Conservation (phyloP, 495 filamentous ascomycete species). For the Hamigera avellanea region DNA sequence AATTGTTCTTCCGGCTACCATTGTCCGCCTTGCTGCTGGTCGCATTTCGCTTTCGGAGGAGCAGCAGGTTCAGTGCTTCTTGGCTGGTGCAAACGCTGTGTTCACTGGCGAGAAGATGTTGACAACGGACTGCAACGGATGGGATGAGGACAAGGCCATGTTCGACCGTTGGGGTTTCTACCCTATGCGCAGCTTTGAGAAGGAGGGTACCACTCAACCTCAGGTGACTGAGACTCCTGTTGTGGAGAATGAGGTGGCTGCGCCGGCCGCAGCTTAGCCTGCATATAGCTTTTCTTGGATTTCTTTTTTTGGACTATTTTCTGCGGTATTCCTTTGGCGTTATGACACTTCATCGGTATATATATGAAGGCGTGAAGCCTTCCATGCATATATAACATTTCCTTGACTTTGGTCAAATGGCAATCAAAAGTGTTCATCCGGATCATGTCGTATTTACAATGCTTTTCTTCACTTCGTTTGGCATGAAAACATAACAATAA, state of each 20-base stretch:
- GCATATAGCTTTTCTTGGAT: not conserved
- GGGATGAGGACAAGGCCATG: conserved; percentile 73
- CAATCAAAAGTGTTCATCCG: too few relatives aligned
- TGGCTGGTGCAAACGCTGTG: conserved; percentile 76
- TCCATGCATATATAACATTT: too few relatives aligned
- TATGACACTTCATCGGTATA: too few relatives aligned
- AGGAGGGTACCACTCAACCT: conserved; percentile 1
- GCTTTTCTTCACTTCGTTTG: too few relatives aligned
- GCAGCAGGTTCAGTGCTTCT: conserved; percentile 73
- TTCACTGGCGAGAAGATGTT: conserved; percentile 91
- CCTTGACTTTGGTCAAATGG: too few relatives aligned
- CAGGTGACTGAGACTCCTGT: too few relatives aligned
- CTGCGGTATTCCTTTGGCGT: too few relatives aligned
- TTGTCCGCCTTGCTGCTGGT: conserved; percentile 72
- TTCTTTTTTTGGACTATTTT: too few relatives aligned
- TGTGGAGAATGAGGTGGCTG: conserved; percentile 4
- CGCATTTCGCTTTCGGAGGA: conserved; percentile 67
- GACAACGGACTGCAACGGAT: conserved; percentile 78
- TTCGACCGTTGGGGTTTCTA: conserved; percentile 67
- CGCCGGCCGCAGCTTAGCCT: conserved; percentile 11
- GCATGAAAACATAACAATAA: too few relatives aligned
- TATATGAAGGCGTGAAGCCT: too few relatives aligned
- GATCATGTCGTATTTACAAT: too few relatives aligned
- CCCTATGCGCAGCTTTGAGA: conserved; percentile 52
- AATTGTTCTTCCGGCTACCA: conserved; percentile 66